Conservation (phyloP, 306 rosid genomes). For the Carpinus fangiana region DNA sequence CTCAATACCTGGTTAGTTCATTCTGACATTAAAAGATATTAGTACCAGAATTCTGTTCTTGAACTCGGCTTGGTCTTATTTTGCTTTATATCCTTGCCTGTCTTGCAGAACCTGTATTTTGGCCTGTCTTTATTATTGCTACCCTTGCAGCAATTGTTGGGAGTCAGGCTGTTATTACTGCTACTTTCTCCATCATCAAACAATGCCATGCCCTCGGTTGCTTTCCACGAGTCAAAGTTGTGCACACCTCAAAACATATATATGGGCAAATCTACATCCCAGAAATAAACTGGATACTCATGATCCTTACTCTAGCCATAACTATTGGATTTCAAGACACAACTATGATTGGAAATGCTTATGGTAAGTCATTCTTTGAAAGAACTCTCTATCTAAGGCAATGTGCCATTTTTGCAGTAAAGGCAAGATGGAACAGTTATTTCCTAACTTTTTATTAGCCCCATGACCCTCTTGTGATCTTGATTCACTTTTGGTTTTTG, state of each 20-base stretch:
- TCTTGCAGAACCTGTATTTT: conserved; percentile 64
- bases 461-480: conserved; percentile 4
- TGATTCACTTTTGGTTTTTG: conserved; percentile 31
- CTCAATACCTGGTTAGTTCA: conserved; percentile 74
- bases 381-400: neutral
- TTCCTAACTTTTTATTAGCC: conserved; percentile 2
- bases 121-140: conserved; percentile 81
- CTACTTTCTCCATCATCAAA: conserved; percentile 83
- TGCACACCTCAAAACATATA: conserved; percentile 80
- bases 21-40: conserved; percentile 16
- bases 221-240: conserved; percentile 90
- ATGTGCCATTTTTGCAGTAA: neutral
- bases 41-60: conserved; percentile 12
- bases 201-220: conserved; percentile 93
- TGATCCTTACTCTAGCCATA: conserved; percentile 80
- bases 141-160: conserved; percentile 90
- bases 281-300: conserved; percentile 89
- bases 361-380: conserved; percentile 48
- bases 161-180: conserved; percentile 89
- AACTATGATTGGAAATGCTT: conserved; percentile 79
- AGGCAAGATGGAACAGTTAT: conserved; percentile 7
- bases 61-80: conserved; percentile 19
- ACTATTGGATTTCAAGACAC: conserved; percentile 86
- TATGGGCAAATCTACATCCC: conserved; percentile 87
- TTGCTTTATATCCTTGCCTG: conserved; percentile 26